These are phyloP conservation scores for Amylocarpus encephaloides DNA, from an alignment of 2,329 filamentous ascomycete species.

Conservation along the genomic window DNA sequence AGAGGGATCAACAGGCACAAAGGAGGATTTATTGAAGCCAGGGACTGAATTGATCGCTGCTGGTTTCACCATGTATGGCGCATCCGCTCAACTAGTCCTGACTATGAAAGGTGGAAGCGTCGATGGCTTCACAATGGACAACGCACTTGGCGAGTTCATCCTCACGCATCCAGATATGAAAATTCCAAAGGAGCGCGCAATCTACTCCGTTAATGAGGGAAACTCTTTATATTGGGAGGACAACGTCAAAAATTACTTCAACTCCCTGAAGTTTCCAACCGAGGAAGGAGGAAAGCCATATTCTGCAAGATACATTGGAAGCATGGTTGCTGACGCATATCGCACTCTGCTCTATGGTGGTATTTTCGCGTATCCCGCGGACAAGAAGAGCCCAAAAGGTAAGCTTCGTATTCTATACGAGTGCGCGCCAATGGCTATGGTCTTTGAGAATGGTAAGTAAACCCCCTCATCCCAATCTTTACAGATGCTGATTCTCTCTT, in stretches of 20 bases:
- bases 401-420: slow-evolving; percentile 97
- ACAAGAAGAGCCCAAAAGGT: slow-evolving; percentile 97
- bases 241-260: slow-evolving; percentile 78
- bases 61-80: slow-evolving; percentile 99
- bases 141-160: slow-evolving; percentile 96
- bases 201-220: slow-evolving; percentile 98
- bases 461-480: slow-evolving; percentile 29
- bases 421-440: slow-evolving; percentile 97
- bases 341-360: slow-evolving; percentile 91
- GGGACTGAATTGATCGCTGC: slow-evolving; percentile 88
- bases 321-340: slow-evolving; percentile 98
- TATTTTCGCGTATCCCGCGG: slow-evolving; percentile 94
- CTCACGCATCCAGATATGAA: slow-evolving; percentile 93
- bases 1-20: slow-evolving; percentile 65
- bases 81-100: slow-evolving; percentile 90
- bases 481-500: slow-evolving; percentile 18
- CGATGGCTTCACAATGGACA: slow-evolving; percentile 97
- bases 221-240: slow-evolving; percentile 97
- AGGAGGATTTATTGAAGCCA: slow-evolving; percentile 81
- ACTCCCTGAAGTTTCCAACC: slow-evolving; percentile 76
- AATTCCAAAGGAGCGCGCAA: slow-evolving; percentile 71
- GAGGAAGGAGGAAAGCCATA: slow-evolving; percentile 75
- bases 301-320: slow-evolving; percentile 89
- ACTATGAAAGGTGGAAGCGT: slow-evolving; percentile 90
- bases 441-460: slow-evolving; percentile 90